These are phyloP conservation scores for Malassezia caprae DNA, from an alignment of 1,284 basidiomycete species.

Conservation along the genomic window DNA sequence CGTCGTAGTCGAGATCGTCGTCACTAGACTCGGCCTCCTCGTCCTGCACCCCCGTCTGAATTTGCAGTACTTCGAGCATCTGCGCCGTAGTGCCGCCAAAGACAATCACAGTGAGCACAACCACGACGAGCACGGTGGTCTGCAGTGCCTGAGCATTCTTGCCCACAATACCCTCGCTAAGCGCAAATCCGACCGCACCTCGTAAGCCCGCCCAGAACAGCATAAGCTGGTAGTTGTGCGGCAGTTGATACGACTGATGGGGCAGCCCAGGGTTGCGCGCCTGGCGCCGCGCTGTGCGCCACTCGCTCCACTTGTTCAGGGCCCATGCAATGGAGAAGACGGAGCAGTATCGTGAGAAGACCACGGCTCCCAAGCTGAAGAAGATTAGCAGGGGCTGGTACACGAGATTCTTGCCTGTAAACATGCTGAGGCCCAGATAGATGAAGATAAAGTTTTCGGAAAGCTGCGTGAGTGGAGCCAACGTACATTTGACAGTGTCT, in stretches of 20 bases:
- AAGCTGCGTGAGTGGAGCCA: slow-evolving; percentile 56
- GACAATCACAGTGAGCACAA: slow-evolving; percentile 84
- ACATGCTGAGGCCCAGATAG: slow-evolving; percentile 89
- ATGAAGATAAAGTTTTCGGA: slow-evolving; percentile 99
- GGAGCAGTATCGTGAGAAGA: slow-evolving; percentile 86
- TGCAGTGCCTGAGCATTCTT: slow-evolving; percentile 79
- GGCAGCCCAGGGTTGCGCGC: slow-evolving; percentile 24
- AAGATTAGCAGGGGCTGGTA: slow-evolving; percentile 90
- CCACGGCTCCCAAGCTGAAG: slow-evolving; percentile 60
- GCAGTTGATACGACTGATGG: slow-evolving; percentile 13
- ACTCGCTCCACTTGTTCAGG: slow-evolving; percentile 80
- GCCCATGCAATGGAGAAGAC: slow-evolving; percentile 92
- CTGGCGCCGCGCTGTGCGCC: slow-evolving; percentile 59
- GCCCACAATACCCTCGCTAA: slow-evolving; percentile 88
- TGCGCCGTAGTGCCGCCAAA: slow-evolving; percentile 93
- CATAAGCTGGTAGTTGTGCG: slow-evolving; percentile 51
- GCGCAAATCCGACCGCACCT: slow-evolving; percentile 90
- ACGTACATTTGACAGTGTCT: slow-evolving; percentile 39
- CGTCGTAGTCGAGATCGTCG: slow-evolving; percentile 9
- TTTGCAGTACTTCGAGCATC: slow-evolving; percentile 96
- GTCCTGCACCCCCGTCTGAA: slow-evolving; percentile 70
- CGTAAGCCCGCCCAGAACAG: slow-evolving; percentile 95
- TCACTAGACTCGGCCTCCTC: slow-evolving; percentile 70
- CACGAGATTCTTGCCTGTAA: slow-evolving; percentile 76
- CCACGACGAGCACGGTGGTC: slow-evolving; percentile 87